Evolutionary conservation across 2,329 filamentous ascomycete genomes (phyloP), one percentile per base, ranked within the genome.

Genomic region (Alternaria ventricosa): DNA sequence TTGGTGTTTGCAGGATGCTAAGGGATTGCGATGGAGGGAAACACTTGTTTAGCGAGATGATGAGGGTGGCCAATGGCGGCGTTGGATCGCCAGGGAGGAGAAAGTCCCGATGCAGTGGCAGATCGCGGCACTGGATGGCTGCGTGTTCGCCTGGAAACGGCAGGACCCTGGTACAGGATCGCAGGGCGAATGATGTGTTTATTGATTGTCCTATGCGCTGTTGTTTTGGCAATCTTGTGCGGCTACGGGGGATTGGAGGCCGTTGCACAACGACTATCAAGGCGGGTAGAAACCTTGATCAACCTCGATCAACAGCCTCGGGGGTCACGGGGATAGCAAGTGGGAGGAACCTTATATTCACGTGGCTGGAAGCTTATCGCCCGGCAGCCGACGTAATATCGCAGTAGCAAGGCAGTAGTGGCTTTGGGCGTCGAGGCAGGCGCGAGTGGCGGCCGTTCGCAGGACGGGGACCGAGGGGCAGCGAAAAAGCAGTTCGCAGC

Each of bases 341-440:
- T 59, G 15, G 47, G 57, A 54, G 45, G 54, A 51, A 51, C 25
- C 54, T 61, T 49, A 7, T 27, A 27, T 20, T 49, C 45, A 61
- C 54, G 59, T 47, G 55, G n/a, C 54, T 22, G 44, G 55, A 20
- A 18, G 45, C 36, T 25, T 58, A 36, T 33, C 25, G 44, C 5
- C 13, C 44, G 59, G 36, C 23, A 33, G 53, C 28, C 58, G 51
- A 57, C 53, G 58, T 50, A 61, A 61, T 57, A 56, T 53, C 44
- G 58, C 58, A 60, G 50, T 53, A 49, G 57, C 46, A 56, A 44
- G 30, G 58, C 58, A 60, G 50, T 53, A 49, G 57, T 55, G 57
- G 12, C 23, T 30, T 28, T n/a, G 28, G 55, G 33, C 27, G 51
- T 18, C 51, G 51, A 43, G 41, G 18, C n/a, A 18, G 5, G 28